Percentiles rank a stretch among this genome's conserved stretches.
phyloP scores from a whole-genome alignment of 2,329 filamentous ascomycete genomes.

The Aspergillus unguis region DNA sequence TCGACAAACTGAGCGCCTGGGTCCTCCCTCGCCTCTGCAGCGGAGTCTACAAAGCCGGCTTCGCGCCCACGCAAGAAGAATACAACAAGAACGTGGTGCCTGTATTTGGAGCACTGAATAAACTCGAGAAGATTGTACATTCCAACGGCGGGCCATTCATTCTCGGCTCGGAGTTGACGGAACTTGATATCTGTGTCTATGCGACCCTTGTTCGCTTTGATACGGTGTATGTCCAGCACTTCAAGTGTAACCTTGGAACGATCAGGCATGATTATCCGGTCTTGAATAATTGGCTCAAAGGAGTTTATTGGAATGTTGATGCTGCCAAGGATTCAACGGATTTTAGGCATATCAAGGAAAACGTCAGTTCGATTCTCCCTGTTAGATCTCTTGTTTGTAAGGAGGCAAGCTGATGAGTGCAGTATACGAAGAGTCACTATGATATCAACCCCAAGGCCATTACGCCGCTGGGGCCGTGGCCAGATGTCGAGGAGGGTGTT shows the following conservation, averaged over 20 bases:
- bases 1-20: constrained; percentile 54
- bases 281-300: constrained; percentile 59
- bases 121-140: constrained; percentile 51
- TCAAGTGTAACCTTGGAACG: constrained; percentile 63
- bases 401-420: neutral
- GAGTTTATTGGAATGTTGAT: constrained; percentile 55
- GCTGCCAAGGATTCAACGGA: constrained; percentile 60
- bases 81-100: constrained; percentile 55
- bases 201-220: constrained; percentile 60
- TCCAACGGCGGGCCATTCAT: constrained; percentile 54
- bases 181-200: constrained; percentile 58
- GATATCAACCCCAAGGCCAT: constrained; percentile 61
- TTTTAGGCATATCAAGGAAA: constrained; percentile 67
- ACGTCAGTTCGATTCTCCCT: constrained; percentile 24
- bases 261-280: constrained; percentile 60
- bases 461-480: constrained; percentile 61
- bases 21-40: constrained; percentile 56
- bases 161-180: constrained; percentile 54
- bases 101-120: constrained; percentile 60
- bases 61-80: constrained; percentile 52
- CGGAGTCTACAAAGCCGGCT: constrained; percentile 62
- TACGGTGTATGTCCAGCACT: constrained; percentile 62
- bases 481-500: constrained; percentile 54
- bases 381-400: neutral
- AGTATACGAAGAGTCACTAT: constrained; percentile 57